phyloP scores from a whole-genome alignment of 2,329 filamentous ascomycete genomes.

The Xylaria sp. region DNA sequence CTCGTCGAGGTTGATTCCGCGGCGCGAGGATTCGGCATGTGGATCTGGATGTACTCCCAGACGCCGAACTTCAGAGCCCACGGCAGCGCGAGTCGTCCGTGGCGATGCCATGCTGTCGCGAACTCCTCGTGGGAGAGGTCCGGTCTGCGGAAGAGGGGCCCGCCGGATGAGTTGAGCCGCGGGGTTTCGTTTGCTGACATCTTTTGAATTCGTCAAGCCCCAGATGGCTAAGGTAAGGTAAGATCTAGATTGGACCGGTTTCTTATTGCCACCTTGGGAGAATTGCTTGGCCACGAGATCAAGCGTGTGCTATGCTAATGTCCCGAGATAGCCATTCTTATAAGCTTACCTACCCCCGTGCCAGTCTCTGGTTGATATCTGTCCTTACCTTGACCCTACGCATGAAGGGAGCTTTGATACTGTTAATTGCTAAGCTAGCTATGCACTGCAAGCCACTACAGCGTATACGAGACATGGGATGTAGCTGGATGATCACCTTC shows the following conservation, averaged over 20 bases:
- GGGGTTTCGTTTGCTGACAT: constrained; percentile 22
- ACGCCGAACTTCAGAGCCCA: constrained; percentile 37
- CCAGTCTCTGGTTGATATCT: neutral
- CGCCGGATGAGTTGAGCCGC: constrained; percentile 27
- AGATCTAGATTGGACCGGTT: neutral
- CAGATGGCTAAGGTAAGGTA: constrained; percentile 4
- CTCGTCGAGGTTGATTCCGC: neutral
- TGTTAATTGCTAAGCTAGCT: constrained; percentile 2
- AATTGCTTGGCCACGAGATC: neutral
- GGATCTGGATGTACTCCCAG: constrained; percentile 40
- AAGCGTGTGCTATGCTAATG: neutral
- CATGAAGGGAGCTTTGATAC: neutral
- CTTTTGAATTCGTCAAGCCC: neutral
- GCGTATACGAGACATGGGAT: neutral
- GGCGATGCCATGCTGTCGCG: constrained; percentile 35
- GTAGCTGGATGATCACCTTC: neutral
- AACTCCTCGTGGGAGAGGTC: constrained; percentile 36
- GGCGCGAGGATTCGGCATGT: constrained; percentile 26
- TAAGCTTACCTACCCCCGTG: neutral
- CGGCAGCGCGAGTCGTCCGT: constrained; percentile 32
- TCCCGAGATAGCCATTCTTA: neutral
- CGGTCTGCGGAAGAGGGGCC: constrained; percentile 35
- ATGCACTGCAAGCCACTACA: neutral
- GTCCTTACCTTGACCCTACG: neutral
- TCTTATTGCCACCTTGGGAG: neutral